phyloP scores from a whole-genome alignment of 1,284 basidiomycete species.

The Amylostereum areolatum region DNA sequence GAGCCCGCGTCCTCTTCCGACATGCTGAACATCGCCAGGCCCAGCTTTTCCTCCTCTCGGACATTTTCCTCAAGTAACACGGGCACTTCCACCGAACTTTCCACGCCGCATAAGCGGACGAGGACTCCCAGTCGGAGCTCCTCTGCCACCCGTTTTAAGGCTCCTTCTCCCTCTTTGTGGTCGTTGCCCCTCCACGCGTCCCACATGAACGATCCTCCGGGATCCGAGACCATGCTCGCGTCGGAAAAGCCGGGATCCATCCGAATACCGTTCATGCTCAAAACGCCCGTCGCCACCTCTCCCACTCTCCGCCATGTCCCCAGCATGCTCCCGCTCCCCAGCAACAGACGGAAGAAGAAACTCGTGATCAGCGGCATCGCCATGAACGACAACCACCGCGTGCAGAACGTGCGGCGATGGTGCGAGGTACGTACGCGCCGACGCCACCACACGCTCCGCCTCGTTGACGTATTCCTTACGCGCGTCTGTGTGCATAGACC shows the following conservation, averaged over 20 bases:
- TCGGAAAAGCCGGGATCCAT: slow-evolving; percentile 19
- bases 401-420: slow-evolving; percentile 46
- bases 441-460: not conserved
- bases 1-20: too few relatives aligned
- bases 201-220: slow-evolving; percentile 30
- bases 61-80: slow-evolving; percentile 46
- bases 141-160: slow-evolving; percentile 30
- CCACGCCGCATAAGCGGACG: too few relatives aligned
- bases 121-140: slow-evolving; percentile 39
- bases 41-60: slow-evolving; percentile 60
- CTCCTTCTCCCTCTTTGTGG: slow-evolving; percentile 32
- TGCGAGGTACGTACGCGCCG: slow-evolving; percentile 49
- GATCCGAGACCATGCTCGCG: slow-evolving; percentile 22
- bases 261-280: too few relatives aligned
- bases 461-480: not conserved
- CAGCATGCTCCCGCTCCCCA: too few relatives aligned
- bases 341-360: slow-evolving; percentile 28
- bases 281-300: too few relatives aligned
- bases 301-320: too few relatives aligned
- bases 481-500: slow-evolving; percentile 32
- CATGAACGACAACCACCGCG: slow-evolving; percentile 25
- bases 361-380: slow-evolving; percentile 34
- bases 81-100: slow-evolving; percentile 34
- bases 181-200: slow-evolving; percentile 33
- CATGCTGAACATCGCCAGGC: too few relatives aligned